Evolutionary conservation across 2,329 filamentous ascomycete genomes (phyloP).

Genomic region (Cercospora sojina): DNA sequence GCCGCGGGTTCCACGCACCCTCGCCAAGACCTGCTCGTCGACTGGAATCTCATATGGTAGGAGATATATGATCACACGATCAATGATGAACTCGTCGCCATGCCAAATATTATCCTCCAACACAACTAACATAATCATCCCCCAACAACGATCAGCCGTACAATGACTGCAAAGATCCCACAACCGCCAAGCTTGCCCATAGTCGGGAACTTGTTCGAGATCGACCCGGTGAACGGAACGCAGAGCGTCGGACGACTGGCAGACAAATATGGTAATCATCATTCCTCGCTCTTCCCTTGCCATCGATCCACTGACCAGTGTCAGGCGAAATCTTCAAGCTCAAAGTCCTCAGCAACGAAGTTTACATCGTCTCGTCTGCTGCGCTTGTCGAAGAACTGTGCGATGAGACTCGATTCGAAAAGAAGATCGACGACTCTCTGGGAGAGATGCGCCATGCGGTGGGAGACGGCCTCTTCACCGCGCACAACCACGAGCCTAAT

Average conservation of each 20-base stretch:
- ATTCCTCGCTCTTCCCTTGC: not conserved
- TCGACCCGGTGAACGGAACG: constrained; percentile 58
- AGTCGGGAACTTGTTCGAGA: constrained; percentile 63
- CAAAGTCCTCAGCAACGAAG: constrained; percentile 13
- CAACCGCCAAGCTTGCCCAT: constrained; percentile 62
- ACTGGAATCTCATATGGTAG: not conserved
- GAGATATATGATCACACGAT: not conserved
- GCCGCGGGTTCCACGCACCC: not conserved
- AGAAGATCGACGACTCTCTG: constrained; percentile 54
- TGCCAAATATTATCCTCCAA: not conserved
- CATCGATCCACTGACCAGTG: not conserved
- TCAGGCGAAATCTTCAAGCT: constrained; percentile 21
- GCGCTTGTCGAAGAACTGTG: constrained; percentile 42
- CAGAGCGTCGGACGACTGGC: constrained; percentile 55
- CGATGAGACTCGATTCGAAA: constrained; percentile 54
- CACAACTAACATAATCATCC: not conserved
- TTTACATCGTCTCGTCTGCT: constrained; percentile 17
- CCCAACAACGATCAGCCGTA: not conserved
- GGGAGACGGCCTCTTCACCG: constrained; percentile 44
- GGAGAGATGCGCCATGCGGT: constrained; percentile 59
- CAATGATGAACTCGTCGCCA: not conserved
- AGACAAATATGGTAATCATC: constrained; percentile 21
- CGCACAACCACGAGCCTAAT: constrained; percentile 41
- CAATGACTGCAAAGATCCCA: constrained; percentile 50
- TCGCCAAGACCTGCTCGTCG: not conserved